These are phyloP conservation scores for Xerocomellus chrysenteron DNA, from an alignment of 768 basidiomycete genomes.

Conservation along the genomic window DNA sequence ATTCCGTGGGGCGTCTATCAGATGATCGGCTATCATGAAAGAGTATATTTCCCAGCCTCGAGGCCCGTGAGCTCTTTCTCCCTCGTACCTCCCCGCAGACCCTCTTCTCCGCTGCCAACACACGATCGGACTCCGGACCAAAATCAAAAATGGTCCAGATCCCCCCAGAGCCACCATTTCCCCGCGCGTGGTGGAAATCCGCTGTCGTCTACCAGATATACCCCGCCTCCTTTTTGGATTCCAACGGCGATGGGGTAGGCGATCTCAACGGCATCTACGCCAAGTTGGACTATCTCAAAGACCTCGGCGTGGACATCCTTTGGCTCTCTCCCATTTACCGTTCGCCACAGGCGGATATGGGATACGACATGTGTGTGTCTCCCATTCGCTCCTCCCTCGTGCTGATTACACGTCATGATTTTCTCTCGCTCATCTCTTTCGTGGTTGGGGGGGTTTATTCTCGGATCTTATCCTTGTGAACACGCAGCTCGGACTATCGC, in stretches of 20 bases:
- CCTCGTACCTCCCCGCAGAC: slow-evolving; percentile 17
- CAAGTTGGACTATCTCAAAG: slow-evolving; percentile 68
- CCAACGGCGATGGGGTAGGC: slow-evolving; percentile 69
- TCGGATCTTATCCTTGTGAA: slow-evolving; percentile 15
- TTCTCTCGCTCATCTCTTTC: neutral
- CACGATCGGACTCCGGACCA: neutral
- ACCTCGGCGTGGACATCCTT: slow-evolving; percentile 63
- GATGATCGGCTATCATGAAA: slow-evolving; percentile 9
- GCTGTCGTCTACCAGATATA: slow-evolving; percentile 68
- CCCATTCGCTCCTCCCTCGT: neutral
- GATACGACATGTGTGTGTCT: slow-evolving; percentile 59
- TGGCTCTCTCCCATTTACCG: slow-evolving; percentile 67
- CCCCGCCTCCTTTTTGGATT: slow-evolving; percentile 67
- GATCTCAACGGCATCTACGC: slow-evolving; percentile 64
- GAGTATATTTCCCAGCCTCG: slow-evolving; percentile 19
- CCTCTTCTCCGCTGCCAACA: neutral
- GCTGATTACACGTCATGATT: neutral
- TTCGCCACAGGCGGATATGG: slow-evolving; percentile 70
- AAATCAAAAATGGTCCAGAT: slow-evolving; percentile 5
- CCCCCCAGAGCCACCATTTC: slow-evolving; percentile 18
- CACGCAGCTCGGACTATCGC: slow-evolving; percentile 59
- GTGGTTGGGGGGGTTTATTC: neutral
- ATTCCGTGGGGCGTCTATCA: slow-evolving; percentile 9
- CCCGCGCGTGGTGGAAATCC: slow-evolving; percentile 56
- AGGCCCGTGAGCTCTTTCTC: slow-evolving; percentile 8